phyloP scores from a whole-genome alignment of 305 asterid genomes.

The Solanum hybrid region DNA sequence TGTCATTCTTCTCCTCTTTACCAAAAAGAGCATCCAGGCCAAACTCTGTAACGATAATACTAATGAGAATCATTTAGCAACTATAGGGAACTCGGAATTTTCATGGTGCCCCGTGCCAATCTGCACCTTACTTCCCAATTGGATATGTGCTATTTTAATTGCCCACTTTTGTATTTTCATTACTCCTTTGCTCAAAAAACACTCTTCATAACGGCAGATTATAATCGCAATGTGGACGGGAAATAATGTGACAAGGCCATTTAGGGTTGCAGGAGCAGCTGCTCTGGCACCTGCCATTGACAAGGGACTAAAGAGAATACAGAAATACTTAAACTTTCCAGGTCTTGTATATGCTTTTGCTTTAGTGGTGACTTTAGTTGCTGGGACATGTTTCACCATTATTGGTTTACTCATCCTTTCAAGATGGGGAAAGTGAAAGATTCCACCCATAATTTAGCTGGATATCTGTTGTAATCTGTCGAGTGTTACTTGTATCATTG shows the following conservation, averaged over 20 bases:
- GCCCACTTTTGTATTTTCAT: neutral
- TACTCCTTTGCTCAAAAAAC: neutral
- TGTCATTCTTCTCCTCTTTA: neutral
- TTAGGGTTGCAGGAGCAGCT: slow-evolving; percentile 37
- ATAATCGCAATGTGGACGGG: slow-evolving; percentile 43
- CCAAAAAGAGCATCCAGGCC: neutral
- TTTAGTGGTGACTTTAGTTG: slow-evolving; percentile 22
- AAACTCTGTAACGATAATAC: neutral
- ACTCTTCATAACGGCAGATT: slow-evolving; percentile 18
- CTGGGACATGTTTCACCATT: slow-evolving; percentile 22
- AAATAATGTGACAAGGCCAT: slow-evolving; percentile 41
- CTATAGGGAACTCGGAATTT: neutral
- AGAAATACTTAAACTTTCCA: slow-evolving; percentile 27
- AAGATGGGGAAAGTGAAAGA: slow-evolving; percentile 26
- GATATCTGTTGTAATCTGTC: neutral
- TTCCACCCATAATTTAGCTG: neutral
- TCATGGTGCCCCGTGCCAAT: neutral
- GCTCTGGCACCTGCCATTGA: slow-evolving; percentile 36
- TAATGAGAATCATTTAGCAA: neutral
- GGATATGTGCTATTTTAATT: neutral
- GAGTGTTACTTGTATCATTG: neutral
- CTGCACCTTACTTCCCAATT: neutral
- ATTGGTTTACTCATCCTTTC: slow-evolving; percentile 35
- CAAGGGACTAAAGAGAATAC: slow-evolving; percentile 28
- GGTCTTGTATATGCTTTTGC: slow-evolving; percentile 30